Conservation (phyloP, 768 basidiomycete genomes). For the Suillus subluteus region DNA sequence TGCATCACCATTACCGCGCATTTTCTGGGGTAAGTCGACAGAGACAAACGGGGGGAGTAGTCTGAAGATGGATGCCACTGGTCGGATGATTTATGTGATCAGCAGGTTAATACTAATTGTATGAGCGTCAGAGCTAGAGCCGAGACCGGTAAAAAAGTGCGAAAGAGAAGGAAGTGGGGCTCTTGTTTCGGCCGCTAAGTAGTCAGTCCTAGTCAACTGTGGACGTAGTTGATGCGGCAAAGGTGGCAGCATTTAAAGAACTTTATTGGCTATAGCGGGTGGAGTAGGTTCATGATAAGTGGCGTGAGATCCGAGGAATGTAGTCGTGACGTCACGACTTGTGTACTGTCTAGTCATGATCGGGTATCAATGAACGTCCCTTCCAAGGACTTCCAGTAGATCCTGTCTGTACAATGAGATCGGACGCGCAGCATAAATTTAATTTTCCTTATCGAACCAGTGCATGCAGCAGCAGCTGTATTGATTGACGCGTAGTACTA, state of each 20-base stretch:
- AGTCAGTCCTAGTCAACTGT: not conserved
- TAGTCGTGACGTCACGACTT: not conserved
- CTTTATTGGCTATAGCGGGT: not conserved
- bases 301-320: slow-evolving; percentile 6
- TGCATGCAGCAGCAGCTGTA: too few species aligned
- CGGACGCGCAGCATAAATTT: too few species aligned
- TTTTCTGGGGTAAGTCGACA: slow-evolving; percentile 9
- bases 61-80: slow-evolving; percentile 7
- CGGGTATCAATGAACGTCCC: too few species aligned
- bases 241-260: not conserved
- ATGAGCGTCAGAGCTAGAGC: not conserved
- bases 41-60: slow-evolving; percentile 3
- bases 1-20: not conserved
- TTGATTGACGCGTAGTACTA: too few species aligned
- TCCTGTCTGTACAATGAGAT: too few species aligned
- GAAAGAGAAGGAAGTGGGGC: not conserved
- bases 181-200: not conserved
- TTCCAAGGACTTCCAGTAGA: not conserved
- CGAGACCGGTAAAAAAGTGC: not conserved
- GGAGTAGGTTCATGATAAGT: not conserved
- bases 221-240: not conserved
- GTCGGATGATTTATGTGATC: not conserved
- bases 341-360: not conserved
- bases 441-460: too few species aligned
- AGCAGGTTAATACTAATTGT: not conserved